Evolutionary conservation across 352 stramenopile species (phyloP).

Genomic region (Plasmopara muralis): DNA sequence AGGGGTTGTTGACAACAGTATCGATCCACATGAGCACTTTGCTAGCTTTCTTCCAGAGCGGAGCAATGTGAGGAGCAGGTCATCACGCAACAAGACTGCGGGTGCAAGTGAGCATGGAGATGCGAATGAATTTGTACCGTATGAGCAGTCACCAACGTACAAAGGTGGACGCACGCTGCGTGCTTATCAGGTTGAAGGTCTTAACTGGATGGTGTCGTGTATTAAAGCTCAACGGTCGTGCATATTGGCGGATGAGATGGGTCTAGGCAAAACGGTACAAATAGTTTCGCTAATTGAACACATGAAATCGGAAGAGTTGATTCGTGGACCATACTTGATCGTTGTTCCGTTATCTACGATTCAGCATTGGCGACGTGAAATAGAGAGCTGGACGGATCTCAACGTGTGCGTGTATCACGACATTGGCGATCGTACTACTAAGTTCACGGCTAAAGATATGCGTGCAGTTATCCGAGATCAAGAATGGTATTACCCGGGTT

Average conservation of each 20-base stretch:
- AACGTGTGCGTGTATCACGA: constrained; percentile 99
- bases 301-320: constrained; percentile 72
- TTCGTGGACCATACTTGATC: constrained; percentile 79
- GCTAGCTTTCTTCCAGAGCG: constrained; percentile 72
- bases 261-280: constrained; percentile 93
- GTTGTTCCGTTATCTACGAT: constrained; percentile 85
- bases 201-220: constrained; percentile 87
- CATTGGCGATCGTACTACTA: constrained; percentile 68
- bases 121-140: constrained; percentile 79
- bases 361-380: constrained; percentile 83
- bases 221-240: constrained; percentile 85
- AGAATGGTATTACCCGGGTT: constrained; percentile 85
- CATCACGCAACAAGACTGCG: constrained; percentile 7
- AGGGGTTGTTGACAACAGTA: constrained; percentile 84
- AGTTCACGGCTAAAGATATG: constrained; percentile 86
- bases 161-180: constrained; percentile 80
- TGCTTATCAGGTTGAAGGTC: constrained; percentile 78
- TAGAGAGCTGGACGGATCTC: constrained; percentile 94
- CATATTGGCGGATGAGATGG: constrained; percentile 90
- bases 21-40: constrained; percentile 86
- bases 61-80: constrained; percentile 2
- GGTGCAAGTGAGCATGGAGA: constrained; percentile 13
- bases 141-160: constrained; percentile 84
- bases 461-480: constrained; percentile 77
- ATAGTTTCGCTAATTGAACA: constrained; percentile 91